phyloP scores from a whole-genome alignment of 805 yeast genomes.

The Brettanomyces anomalus region DNA sequence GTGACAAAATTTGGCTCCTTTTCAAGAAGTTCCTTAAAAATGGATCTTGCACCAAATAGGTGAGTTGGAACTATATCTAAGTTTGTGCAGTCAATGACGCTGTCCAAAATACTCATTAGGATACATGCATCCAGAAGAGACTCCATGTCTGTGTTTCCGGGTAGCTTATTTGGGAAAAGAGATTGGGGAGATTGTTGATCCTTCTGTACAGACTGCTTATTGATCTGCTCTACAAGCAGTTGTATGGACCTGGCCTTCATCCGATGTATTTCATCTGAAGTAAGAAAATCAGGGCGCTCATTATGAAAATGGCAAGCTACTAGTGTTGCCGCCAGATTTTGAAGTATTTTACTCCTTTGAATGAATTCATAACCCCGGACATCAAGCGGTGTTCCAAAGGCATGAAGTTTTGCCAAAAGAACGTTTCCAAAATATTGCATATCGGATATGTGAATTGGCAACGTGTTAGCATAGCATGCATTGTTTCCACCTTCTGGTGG shows the following conservation, averaged over 20 bases:
- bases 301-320: constrained; percentile 16
- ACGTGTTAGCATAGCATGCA: no score
- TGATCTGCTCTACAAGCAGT: constrained; percentile 6
- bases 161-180: background rate
- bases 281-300: constrained; percentile 3
- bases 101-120: constrained; percentile 18
- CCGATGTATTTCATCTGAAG: constrained; percentile 4
- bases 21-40: constrained; percentile 10
- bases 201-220: background rate
- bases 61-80: constrained; percentile 11
- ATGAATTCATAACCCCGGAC: constrained; percentile 1
- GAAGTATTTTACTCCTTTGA: constrained; percentile 10
- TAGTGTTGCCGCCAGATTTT: constrained; percentile 13
- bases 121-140: constrained; percentile 15
- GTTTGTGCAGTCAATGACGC: constrained; percentile 16
- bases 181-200: background rate
- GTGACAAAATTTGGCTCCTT: constrained; percentile 7
- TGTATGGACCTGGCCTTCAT: constrained; percentile 11
- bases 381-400: constrained; percentile 11
- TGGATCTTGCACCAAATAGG: constrained; percentile 19
- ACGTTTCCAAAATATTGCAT: constrained; percentile 14
- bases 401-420: constrained; percentile 19
- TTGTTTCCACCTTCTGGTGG: no score
- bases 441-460: background rate
- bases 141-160: background rate